Evolutionary conservation across 2,329 filamentous ascomycete genomes (phyloP), one percentile per base, ranked within the genome.

Genomic region (Xylariomycetidae sp.): DNA sequence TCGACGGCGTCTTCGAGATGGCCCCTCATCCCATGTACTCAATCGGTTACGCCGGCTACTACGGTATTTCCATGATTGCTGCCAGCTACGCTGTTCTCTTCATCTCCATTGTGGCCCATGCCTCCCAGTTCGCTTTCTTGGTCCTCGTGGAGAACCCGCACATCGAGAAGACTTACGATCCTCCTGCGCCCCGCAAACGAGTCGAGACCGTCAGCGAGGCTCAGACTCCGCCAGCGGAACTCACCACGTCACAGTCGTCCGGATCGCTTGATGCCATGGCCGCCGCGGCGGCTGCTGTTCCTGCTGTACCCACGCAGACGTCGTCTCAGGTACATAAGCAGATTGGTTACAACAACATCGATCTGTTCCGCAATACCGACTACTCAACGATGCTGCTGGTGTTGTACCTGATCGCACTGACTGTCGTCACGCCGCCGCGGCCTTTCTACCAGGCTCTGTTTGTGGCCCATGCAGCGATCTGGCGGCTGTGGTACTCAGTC

Each of bases 21-120:
- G 92, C 92, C 14, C 92, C 92, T 19, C 92, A 96, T 58, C 90
- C 90, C 43, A 96, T 96, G 90, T 96, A 96, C 65, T 95, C 89
- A 35, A 90, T 96, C 52, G 92, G 92, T 24, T 98, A 98, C 61
- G 88, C 87, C 32, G 92, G 92, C 29, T 98, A 93, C 67, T 98
- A 98, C 58, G 92, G 92, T 49, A 95, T 96, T 55, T 95, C 90
- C 39, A 82, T 95, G 67, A 93, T 98, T 82, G 89, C 88, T 29
- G 90, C 90, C 42, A 98, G 92, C 69, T 96, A 96, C 64, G 88
- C 90, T 53, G 90, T 98, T 38, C 74, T 98, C 31, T 89, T 94
- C 70, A 95, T 96, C 59, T 96, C 92, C 36, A 90, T 98, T 52
- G 65, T 93, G 53, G 92, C 90, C 40, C 92, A 98, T 65, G 79